Conservation (phyloP, 129 eudicot genomes). For the Lactuca sativa region DNA sequence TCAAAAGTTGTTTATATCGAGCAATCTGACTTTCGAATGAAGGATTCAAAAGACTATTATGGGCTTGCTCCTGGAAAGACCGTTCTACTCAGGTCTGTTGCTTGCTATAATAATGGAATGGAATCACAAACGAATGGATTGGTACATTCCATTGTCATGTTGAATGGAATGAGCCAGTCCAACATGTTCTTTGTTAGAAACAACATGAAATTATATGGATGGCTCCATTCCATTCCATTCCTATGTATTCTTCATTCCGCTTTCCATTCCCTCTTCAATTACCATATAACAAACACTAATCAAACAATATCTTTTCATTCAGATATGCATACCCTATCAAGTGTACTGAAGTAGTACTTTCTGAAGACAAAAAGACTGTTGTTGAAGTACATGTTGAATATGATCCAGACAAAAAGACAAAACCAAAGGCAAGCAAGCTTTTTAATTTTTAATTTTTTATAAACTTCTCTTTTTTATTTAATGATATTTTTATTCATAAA, state of each 20-base stretch:
- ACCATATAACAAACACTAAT: neutral
- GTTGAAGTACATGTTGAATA: conserved; percentile 87
- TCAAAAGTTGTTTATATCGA: conserved; percentile 81
- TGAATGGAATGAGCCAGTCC: no score
- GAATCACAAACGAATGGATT: no score
- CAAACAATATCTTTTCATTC: neutral
- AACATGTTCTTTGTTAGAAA: no score
- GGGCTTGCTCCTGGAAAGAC: conserved; percentile 98
- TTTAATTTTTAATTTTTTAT: neutral
- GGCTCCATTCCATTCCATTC: no score
- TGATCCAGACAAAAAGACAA: conserved; percentile 75
- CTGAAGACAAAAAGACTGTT: conserved; percentile 76
- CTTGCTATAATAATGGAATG: no score
- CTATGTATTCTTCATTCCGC: no score
- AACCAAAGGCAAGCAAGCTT: conserved; percentile 69
- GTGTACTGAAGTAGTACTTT: conserved; percentile 83
- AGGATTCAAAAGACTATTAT: conserved; percentile 92
- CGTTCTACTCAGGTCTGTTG: conserved; percentile 70
- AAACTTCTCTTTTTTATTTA: neutral
- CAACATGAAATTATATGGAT: no score
- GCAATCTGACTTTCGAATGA: conserved; percentile 72
- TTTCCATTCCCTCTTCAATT: neutral
- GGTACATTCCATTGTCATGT: neutral
- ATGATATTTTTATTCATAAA: neutral
- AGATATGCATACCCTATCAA: conserved; percentile 93